phyloP scores from a whole-genome alignment of 495 filamentous ascomycete genomes.

The Penicillium roqueforti region DNA sequence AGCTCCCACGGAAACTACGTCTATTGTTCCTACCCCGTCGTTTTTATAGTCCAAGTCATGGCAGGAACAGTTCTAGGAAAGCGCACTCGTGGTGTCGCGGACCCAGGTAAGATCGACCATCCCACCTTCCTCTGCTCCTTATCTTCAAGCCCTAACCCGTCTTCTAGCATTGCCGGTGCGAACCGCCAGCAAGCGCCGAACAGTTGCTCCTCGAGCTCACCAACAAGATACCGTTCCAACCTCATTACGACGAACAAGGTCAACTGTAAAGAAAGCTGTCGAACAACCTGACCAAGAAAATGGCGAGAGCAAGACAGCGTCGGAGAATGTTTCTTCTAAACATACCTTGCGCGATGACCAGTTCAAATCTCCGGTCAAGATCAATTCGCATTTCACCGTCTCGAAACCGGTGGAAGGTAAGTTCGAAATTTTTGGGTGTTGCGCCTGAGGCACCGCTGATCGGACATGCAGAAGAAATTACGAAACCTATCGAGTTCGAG shows the following conservation, averaged over 20 bases:
- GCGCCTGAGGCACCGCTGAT: background rate
- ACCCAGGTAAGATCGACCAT: conserved; percentile 45
- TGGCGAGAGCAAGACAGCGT: conserved; percentile 22
- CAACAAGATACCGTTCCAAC: conserved; percentile 20
- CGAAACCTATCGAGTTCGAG: conserved; percentile 32
- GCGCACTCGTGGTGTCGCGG: conserved; percentile 56
- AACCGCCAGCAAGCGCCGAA: conserved; percentile 63
- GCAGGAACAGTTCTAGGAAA: conserved; percentile 54
- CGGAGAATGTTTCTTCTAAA: conserved; percentile 24
- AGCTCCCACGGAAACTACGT: background rate
- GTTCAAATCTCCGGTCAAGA: conserved; percentile 29
- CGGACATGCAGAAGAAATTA: conserved; percentile 16
- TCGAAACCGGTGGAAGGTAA: conserved; percentile 36
- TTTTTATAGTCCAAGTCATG: conserved; percentile 40
- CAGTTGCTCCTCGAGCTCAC: conserved; percentile 36
- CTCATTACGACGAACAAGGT: conserved; percentile 35
- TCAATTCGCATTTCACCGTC: conserved; percentile 28
- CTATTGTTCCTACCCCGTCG: conserved; percentile 6
- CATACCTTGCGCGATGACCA: conserved; percentile 29
- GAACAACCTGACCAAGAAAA: conserved; percentile 29
- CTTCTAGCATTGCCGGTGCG: conserved; percentile 37
- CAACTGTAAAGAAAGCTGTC: conserved; percentile 23
- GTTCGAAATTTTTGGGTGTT: conserved; percentile 2
- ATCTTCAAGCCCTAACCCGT: conserved; percentile 5
- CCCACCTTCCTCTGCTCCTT: background rate